These are phyloP conservation scores for Fusarium sp. DNA, from an alignment of 2,329 filamentous ascomycete species.

Conservation along the genomic window DNA sequence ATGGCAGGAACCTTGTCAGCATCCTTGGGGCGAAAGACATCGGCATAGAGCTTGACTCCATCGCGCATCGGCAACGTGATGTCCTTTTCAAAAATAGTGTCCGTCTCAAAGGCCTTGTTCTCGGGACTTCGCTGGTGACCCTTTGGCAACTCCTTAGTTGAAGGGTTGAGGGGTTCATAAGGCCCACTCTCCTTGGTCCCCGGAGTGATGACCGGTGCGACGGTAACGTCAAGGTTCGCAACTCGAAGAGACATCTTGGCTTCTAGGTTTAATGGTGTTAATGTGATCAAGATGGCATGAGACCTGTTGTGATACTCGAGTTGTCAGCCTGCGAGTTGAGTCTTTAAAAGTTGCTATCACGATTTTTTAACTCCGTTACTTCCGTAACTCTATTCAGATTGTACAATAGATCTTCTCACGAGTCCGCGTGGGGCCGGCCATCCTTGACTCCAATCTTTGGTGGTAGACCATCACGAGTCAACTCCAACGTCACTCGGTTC, in stretches of 20 bases:
- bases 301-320: neutral
- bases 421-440: neutral
- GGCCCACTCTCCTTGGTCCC: constrained; percentile 3
- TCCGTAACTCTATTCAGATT: neutral
- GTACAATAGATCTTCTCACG: too few relatives aligned
- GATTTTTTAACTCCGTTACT: neutral
- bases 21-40: neutral
- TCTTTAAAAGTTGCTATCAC: neutral
- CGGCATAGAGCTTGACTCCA: constrained; percentile 2
- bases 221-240: neutral
- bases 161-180: constrained; percentile 5
- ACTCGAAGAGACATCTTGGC: neutral
- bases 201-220: neutral
- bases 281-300: neutral
- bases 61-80: constrained; percentile 1
- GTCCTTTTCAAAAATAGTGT: constrained; percentile 11
- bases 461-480: neutral
- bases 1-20: neutral
- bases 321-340: neutral
- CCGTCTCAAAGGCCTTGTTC: neutral
- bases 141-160: neutral
- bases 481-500: neutral
- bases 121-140: neutral
- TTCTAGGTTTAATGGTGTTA: neutral
- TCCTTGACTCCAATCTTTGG: too few relatives aligned